Evolutionary conservation across 805 yeast species (phyloP), one percentile per base, ranked within the genome.

Genomic region (Ogataea neopini): DNA sequence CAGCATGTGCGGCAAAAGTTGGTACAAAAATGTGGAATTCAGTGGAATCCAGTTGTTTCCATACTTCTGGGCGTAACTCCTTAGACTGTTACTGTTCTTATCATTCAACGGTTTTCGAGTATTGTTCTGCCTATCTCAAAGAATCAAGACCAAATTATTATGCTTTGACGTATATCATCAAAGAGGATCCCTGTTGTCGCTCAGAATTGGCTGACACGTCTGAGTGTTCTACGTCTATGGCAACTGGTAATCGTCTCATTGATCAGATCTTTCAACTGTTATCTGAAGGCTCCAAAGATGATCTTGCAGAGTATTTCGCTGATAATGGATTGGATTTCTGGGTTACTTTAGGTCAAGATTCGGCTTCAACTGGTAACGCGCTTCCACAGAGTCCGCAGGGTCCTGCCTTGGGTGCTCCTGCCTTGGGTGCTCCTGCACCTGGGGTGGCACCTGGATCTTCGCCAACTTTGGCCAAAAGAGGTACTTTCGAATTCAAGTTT

Each of bases 121-220:
- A 35, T 15, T 56, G 59, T 37, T 50, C 50, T 7, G 45, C 32
- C 9, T 9, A 28, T 14, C 10, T 56, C 17, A 18, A 43, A 30
- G 29, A 39, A 7, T 19, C 44, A 8, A 47, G 48, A 42, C 52
- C 52, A 11, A 15, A 43, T 7, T 48, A 51, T 29, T 43, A 49
- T 20, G 45, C 52, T 26, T 35, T 51, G 15, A 22, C 50, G 5
- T 41, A 43, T 25, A 30, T 53, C 11, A 30, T 53, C 10, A 46
- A 45, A 26, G 49, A 52, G 17, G 50, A 49, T 25, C 47, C 48
- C n/a, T 54, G 55, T 26, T 44, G 50, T 40, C 19, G 14, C 13
- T 39, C n/a, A 4, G 26, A 44, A 3, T 15, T 20, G 3, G 41
- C 22, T 2, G 43, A 40, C 2, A 13, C 37, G 5, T 13, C 20